phyloP scores from a whole-genome alignment of 495 filamentous ascomycete species.

The Neurospora sp. region DNA sequence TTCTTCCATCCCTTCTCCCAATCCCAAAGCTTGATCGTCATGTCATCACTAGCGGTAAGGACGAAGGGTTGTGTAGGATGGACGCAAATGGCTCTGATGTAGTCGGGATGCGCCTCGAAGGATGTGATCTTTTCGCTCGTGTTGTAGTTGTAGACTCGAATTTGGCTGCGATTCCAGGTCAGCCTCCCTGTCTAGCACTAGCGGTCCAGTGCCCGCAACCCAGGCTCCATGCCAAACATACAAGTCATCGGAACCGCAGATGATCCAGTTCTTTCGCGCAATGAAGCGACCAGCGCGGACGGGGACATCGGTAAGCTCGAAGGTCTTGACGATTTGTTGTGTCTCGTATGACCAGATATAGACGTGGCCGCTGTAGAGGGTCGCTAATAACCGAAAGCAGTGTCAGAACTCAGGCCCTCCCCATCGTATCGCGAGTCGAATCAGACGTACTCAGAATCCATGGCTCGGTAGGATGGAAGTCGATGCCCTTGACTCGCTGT shows the following conservation, averaged over 20 bases:
- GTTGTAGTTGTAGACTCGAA: constrained; percentile 80
- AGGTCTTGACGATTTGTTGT: constrained; percentile 95
- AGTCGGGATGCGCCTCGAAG: constrained; percentile 97
- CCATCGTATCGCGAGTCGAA: neutral
- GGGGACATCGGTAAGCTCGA: constrained; percentile 97
- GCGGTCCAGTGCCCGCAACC: neutral
- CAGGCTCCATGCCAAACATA: constrained; percentile 43
- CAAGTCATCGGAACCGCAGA: constrained; percentile 97
- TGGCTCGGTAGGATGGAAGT: constrained; percentile 93
- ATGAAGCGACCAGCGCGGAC: constrained; percentile 95
- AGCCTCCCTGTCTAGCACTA: neutral
- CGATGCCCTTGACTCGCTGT: constrained; percentile 93
- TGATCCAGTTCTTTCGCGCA: constrained; percentile 98
- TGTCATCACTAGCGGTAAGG: constrained; percentile 94
- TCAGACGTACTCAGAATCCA: constrained; percentile 68
- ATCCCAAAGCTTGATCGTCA: constrained; percentile 99
- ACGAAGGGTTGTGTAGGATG: constrained; percentile 95
- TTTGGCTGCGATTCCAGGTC: constrained; percentile 16
- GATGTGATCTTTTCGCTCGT: constrained; percentile 98
- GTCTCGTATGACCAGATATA: constrained; percentile 99
- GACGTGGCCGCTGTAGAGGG: constrained; percentile 94
- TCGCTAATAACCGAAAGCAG: constrained; percentile 24
- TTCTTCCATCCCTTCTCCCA: constrained; percentile 99
- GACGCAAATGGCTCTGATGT: constrained; percentile 95
- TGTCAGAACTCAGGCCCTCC: constrained; percentile 1